phyloP scores from a whole-genome alignment of 1,139 yeast species.

The Schwanniomyces etchellsii region DNA sequence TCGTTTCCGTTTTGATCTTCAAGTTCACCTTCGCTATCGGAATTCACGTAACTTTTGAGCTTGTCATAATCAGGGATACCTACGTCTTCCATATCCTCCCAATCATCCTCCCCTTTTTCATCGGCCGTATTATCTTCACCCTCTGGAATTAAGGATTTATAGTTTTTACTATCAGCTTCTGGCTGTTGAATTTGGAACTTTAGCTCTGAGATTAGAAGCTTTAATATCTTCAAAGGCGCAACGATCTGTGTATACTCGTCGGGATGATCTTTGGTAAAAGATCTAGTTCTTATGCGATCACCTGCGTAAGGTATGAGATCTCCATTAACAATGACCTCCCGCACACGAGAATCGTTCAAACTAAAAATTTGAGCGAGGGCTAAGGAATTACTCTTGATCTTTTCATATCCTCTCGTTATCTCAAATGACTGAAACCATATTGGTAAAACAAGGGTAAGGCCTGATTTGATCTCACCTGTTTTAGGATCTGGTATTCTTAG shows the following conservation, averaged over 20 bases:
- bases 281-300: constrained; percentile 71
- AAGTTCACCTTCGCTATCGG: constrained; percentile 37
- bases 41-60: constrained; percentile 46
- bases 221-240: constrained; percentile 67
- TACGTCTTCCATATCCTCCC: constrained; percentile 77
- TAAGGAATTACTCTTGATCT: constrained; percentile 61
- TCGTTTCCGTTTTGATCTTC: constrained; percentile 33
- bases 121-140: constrained; percentile 39
- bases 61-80: constrained; percentile 60
- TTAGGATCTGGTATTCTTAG: constrained; percentile 27
- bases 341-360: constrained; percentile 50
- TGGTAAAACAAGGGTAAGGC: constrained; percentile 29
- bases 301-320: constrained; percentile 63
- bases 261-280: constrained; percentile 70
- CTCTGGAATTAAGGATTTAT: constrained; percentile 26
- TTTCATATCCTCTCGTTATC: constrained; percentile 71
- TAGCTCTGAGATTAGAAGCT: constrained; percentile 65
- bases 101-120: constrained; percentile 51
- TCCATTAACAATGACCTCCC: constrained; percentile 61
- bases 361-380: constrained; percentile 62
- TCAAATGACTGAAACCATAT: constrained; percentile 85
- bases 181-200: constrained; percentile 51
- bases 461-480: constrained; percentile 16
- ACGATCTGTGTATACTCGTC: constrained; percentile 59
- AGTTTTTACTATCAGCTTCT: constrained; percentile 28